A percentile compares a stretch with the other conserved stretches of the same genome.
Evolutionary conservation across 257 asterid species (phyloP).

Genomic region (Lycium barbarum): DNA sequence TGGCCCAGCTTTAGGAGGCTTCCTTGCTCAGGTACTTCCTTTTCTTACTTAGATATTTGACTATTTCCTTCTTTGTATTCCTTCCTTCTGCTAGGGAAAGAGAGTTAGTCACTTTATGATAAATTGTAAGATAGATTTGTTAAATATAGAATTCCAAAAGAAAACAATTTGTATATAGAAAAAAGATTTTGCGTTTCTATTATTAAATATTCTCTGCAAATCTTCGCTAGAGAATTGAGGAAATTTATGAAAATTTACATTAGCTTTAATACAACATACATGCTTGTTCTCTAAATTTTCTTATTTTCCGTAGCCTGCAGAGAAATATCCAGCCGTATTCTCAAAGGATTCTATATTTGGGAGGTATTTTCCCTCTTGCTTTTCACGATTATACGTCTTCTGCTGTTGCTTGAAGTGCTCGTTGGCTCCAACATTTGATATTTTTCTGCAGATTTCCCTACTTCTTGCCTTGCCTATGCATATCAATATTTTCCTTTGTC

Average conservation of each 20-base stretch:
- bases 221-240: too few species aligned
- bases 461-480: constrained; percentile 27
- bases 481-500: constrained; percentile 23
- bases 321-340: constrained; percentile 17
- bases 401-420: not conserved
- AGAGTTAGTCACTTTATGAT: too few species aligned
- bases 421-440: not conserved
- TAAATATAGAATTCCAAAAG: too few species aligned
- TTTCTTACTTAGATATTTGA: not conserved
- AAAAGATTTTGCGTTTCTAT: too few species aligned
- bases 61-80: not conserved
- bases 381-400: not conserved
- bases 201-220: too few species aligned
- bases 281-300: not conserved
- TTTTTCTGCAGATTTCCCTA: constrained; percentile 30
- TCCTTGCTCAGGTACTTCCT: constrained; percentile 72
- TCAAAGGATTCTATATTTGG: constrained; percentile 27
- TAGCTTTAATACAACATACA: not conserved
- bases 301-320: constrained; percentile 22
- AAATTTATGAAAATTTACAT: too few species aligned
- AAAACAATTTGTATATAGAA: too few species aligned
- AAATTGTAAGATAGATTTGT: too few species aligned
- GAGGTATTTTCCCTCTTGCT: not conserved
- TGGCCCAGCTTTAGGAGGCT: constrained; percentile 84
- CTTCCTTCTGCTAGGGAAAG: too few species aligned